These are phyloP conservation scores for Lepiota subincarnata DNA, from an alignment of 768 basidiomycete species.

Conservation along the genomic window DNA sequence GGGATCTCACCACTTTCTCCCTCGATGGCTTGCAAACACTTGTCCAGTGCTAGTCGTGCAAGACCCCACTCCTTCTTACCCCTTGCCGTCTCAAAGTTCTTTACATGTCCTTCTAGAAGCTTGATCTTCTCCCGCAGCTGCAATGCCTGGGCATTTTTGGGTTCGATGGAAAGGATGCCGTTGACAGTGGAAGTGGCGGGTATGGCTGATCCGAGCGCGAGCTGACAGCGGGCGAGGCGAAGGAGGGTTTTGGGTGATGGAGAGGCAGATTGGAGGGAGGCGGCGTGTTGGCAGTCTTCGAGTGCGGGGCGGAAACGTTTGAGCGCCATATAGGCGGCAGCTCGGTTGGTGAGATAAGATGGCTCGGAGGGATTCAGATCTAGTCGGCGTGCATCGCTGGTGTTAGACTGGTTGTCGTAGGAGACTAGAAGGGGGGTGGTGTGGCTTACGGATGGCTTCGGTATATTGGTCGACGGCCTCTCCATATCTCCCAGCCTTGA, in stretches of 20 bases:
- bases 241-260: slow-evolving; percentile 71
- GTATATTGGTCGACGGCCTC: slow-evolving; percentile 75
- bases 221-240: slow-evolving; percentile 79
- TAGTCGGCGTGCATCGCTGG: slow-evolving; percentile 18
- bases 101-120: slow-evolving; percentile 60
- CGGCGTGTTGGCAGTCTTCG: slow-evolving; percentile 74
- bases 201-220: slow-evolving; percentile 68
- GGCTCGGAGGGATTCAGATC: slow-evolving; percentile 64
- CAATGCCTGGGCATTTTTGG: slow-evolving; percentile 52
- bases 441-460: slow-evolving; percentile 60
- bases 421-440: background rate
- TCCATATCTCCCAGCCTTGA: slow-evolving; percentile 59
- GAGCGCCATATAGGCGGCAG: slow-evolving; percentile 71
- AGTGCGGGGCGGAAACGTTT: slow-evolving; percentile 75
- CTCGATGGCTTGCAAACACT: slow-evolving; percentile 68
- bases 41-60: slow-evolving; percentile 76
- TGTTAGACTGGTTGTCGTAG: background rate
- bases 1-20: slow-evolving; percentile 75
- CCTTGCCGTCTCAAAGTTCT: slow-evolving; percentile 55
- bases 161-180: slow-evolving; percentile 57
- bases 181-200: slow-evolving; percentile 66
- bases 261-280: slow-evolving; percentile 51
- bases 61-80: slow-evolving; percentile 68
- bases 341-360: slow-evolving; percentile 79
- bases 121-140: slow-evolving; percentile 60